phyloP scores from a whole-genome alignment of 2,329 filamentous ascomycete species.

The Ilyonectria sp. region DNA sequence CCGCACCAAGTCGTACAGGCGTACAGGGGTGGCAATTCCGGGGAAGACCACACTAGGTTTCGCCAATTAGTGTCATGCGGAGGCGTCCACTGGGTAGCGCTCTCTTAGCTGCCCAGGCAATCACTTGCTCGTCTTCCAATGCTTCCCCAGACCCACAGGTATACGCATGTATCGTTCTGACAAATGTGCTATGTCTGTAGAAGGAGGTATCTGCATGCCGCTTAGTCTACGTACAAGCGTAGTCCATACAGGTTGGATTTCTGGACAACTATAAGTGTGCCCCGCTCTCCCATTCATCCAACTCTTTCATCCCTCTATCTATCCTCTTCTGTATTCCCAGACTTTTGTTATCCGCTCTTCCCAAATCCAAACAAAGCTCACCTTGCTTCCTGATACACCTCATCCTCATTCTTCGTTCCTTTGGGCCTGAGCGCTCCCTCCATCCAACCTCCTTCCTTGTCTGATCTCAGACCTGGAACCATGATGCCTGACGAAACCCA shows the following conservation, averaged over 20 bases:
- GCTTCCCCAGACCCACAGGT: not conserved
- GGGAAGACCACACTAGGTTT: not conserved
- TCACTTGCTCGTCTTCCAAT: not conserved
- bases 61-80: not conserved
- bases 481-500: not conserved
- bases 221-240: not conserved
- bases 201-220: not conserved
- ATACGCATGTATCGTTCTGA: not conserved
- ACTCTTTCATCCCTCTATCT: not conserved
- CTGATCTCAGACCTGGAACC: not conserved
- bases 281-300: not conserved
- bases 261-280: not conserved
- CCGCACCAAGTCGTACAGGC: slow-evolving; percentile 1
- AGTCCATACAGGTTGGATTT: not conserved
- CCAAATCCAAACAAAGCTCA: not conserved
- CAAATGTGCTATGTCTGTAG: not conserved
- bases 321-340: not conserved
- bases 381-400: not conserved
- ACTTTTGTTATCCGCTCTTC: not conserved
- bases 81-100: not conserved
- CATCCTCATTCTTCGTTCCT: slow-evolving; percentile 1
- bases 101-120: not conserved
- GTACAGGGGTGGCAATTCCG: not conserved
- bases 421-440: not conserved
- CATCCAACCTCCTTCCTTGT: not conserved